Evolutionary conservation across 345 rosid species (phyloP), one percentile per base, ranked within the genome.

Genomic region (Combretum micranthum): DNA sequence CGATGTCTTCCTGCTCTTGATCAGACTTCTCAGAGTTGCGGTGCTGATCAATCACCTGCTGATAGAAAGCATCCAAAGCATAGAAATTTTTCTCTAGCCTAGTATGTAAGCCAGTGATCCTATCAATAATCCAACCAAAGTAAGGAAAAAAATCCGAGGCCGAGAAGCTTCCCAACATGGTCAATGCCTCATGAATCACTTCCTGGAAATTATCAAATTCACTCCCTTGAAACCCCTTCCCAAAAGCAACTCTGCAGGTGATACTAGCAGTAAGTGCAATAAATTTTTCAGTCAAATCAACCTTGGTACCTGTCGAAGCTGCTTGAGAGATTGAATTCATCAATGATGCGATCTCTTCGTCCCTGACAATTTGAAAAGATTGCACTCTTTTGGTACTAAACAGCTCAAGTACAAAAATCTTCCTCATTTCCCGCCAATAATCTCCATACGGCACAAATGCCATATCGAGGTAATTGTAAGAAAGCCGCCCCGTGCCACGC

Each of bases 391-490:
- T 57, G 12, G 50, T 4, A 59, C 56, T 67, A 18, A 75, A 64
- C 32, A 72, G 59, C 58, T 75, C 68, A 4, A 14, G 18, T 19
- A 67, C 69, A 50, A 73, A 67, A 7, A 67, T 42, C 53, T 50
- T 79, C 61, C 76, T 58, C 44, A 70, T 3, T 23, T 70, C 66
- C 63, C 71, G 53, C 44, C 52, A 64, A 4, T 60, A 56, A 59
- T 64, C 62, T 11, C 53, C 56, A 3, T 64, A 59, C n/a, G 75
- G 56, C 20, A 70, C 63, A 37, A 65, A 68, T 54, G 62, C 65
- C 14, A 70, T 14, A 48, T 79, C 83, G 12, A 21, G 44, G 43
- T 52, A 64, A 43, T 73, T 70, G 55, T 70, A 65, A 15, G 84
- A 70, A 26, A 73, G 67, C 37, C 55, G 71, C 49, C 60, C 47